phyloP scores from a whole-genome alignment of 768 basidiomycete genomes.

The Lactarius tabidus region DNA sequence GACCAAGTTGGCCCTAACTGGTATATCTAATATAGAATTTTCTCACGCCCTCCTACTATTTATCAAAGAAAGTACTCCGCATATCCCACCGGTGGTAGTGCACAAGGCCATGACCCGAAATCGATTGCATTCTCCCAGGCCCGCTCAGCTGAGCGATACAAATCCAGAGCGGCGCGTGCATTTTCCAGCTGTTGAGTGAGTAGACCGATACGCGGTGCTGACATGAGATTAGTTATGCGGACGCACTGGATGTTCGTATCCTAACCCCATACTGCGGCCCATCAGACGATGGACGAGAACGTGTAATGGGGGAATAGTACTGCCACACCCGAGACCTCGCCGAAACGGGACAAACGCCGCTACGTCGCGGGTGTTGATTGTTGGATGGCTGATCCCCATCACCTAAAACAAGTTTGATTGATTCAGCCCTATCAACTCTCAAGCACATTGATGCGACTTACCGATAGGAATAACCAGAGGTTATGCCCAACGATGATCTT shows the following conservation, averaged over 20 bases:
- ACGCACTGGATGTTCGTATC: constrained; percentile 46
- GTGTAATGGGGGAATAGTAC: constrained; percentile 35
- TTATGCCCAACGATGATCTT: constrained; percentile 56
- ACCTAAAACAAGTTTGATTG: constrained; percentile 34
- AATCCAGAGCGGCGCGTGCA: constrained; percentile 47
- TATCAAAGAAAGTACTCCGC: constrained; percentile 20
- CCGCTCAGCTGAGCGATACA: constrained; percentile 50
- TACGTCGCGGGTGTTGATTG: constrained; percentile 51
- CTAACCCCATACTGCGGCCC: constrained; percentile 41
- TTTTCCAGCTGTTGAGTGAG: constrained; percentile 39
- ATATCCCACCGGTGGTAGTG: constrained; percentile 24
- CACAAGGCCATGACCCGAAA: constrained; percentile 45
- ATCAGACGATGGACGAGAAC: constrained; percentile 45
- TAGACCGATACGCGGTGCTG: neutral
- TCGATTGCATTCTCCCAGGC: constrained; percentile 44
- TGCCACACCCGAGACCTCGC: constrained; percentile 35
- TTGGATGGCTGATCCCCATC: constrained; percentile 48
- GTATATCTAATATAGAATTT: constrained; percentile 1
- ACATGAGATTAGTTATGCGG: constrained; percentile 1
- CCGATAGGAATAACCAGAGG: constrained; percentile 52
- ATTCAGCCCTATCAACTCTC: constrained; percentile 1
- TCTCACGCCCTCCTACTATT: neutral
- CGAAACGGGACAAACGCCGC: constrained; percentile 51
- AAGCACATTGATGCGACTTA: constrained; percentile 29
- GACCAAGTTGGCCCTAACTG: neutral